phyloP scores from a whole-genome alignment of 2,329 filamentous ascomycete genomes.

The Blastomyces silverae region DNA sequence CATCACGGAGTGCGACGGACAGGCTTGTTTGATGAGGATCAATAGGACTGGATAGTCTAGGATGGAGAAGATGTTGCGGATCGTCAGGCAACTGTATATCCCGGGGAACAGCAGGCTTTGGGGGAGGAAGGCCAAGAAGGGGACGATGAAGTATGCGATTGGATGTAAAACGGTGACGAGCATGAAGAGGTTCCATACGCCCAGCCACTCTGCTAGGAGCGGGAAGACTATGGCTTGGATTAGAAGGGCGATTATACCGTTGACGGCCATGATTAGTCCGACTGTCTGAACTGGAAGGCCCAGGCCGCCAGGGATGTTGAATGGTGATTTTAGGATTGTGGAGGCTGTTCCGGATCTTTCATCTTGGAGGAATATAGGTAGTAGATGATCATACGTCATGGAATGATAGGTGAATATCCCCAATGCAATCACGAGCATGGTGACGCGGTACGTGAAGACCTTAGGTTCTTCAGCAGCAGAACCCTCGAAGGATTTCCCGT shows the following conservation, averaged over 20 bases:
- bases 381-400: conserved; percentile 87
- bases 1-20: conserved; percentile 55
- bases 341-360: conserved; percentile 33
- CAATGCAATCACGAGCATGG: conserved; percentile 71
- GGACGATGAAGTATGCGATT: conserved; percentile 60
- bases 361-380: conserved; percentile 91
- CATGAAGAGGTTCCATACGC: conserved; percentile 61
- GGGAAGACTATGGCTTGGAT: conserved; percentile 69
- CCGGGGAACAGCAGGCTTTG: conserved; percentile 49
- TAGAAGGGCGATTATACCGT: conserved; percentile 64
- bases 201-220: conserved; percentile 55
- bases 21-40: conserved; percentile 66
- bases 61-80: conserved; percentile 63
- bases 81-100: conserved; percentile 58
- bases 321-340: conserved; percentile 35
- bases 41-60: conserved; percentile 61
- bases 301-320: conserved; percentile 58
- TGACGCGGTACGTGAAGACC: conserved; percentile 57
- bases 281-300: conserved; percentile 61
- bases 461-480: conserved; percentile 24
- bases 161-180: conserved; percentile 61
- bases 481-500: conserved; percentile 34
- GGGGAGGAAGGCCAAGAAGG: conserved; percentile 58
- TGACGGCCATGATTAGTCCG: conserved; percentile 61
- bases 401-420: conserved; percentile 91